Percentiles rank a stretch among this genome's conserved stretches.
phyloP scores from a whole-genome alignment of 306 rosid genomes.

The Dicorynia guianensis region DNA sequence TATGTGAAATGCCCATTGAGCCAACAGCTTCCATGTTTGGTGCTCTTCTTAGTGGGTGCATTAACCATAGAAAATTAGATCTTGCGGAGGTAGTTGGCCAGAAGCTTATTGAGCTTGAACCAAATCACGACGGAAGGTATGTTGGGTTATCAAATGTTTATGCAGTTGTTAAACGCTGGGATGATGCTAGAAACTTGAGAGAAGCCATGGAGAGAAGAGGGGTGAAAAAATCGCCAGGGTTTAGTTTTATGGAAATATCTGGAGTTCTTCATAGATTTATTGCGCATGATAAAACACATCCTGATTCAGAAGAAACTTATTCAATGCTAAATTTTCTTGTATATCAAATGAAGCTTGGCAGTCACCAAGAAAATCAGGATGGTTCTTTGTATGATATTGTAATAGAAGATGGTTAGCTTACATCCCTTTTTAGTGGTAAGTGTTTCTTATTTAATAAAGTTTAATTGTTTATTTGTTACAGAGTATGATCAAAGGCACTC shows the following conservation, averaged over 20 bases:
- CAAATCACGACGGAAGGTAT: slow-evolving; percentile 82
- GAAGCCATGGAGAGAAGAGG: slow-evolving; percentile 80
- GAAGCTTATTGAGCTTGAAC: slow-evolving; percentile 80
- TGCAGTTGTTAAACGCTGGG: slow-evolving; percentile 73
- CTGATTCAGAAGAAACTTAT: slow-evolving; percentile 61
- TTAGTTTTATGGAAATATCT: slow-evolving; percentile 71
- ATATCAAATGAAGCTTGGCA: slow-evolving; percentile 63
- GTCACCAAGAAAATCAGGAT: slow-evolving; percentile 48
- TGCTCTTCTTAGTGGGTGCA: slow-evolving; percentile 71
- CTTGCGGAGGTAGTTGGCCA: slow-evolving; percentile 73
- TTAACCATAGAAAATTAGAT: slow-evolving; percentile 68
- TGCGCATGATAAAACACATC: slow-evolving; percentile 77
- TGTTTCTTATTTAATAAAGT: too few species aligned
- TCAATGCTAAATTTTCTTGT: slow-evolving; percentile 58
- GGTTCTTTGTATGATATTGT: slow-evolving; percentile 35
- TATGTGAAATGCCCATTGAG: slow-evolving; percentile 66
- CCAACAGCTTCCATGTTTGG: slow-evolving; percentile 83
- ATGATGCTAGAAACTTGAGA: slow-evolving; percentile 71
- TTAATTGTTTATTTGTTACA: too few species aligned
- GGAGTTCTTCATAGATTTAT: slow-evolving; percentile 72
- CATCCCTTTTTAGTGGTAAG: slow-evolving; percentile 24
- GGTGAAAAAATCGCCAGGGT: slow-evolving; percentile 75
- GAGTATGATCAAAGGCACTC: too few species aligned
- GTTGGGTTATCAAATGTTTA: slow-evolving; percentile 73
- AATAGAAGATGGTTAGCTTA: slow-evolving; percentile 41